These are phyloP conservation scores for Lasiodiplodia gonubiensis DNA, from an alignment of 2,329 filamentous ascomycete species.

Conservation along the genomic window DNA sequence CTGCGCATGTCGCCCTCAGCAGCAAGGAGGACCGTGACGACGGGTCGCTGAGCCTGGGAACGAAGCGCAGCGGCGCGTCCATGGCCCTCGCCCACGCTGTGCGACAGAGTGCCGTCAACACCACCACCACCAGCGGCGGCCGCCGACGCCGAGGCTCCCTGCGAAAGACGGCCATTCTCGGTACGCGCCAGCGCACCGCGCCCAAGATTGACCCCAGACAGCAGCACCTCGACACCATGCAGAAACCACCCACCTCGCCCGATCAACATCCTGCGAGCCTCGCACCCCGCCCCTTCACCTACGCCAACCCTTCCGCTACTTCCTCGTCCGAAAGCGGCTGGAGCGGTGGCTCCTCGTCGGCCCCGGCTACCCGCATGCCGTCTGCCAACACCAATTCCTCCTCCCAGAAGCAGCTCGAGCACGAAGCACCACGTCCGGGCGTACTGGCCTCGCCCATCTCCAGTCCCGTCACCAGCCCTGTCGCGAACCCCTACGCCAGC, in stretches of 20 bases:
- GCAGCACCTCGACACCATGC: conserved; percentile 8
- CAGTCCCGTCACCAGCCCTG: conserved; percentile 50
- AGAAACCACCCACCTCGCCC: conserved; percentile 24
- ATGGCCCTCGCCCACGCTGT: conserved; percentile 50
- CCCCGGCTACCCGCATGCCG: conserved; percentile 27
- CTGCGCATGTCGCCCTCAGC: conserved; percentile 27
- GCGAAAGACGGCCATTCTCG: conserved; percentile 83
- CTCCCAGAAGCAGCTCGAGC: conserved; percentile 29
- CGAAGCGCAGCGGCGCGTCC: conserved; percentile 45
- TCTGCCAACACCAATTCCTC: conserved; percentile 27
- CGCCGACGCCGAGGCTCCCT: conserved; percentile 82
- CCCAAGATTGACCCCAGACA: conserved; percentile 17
- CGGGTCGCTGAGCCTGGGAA: neutral
- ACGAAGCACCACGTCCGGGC: conserved; percentile 39
- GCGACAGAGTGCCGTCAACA: conserved; percentile 46
- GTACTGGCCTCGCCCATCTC: conserved; percentile 48
- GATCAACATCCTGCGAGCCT: conserved; percentile 28
- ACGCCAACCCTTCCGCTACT: conserved; percentile 43
- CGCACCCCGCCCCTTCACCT: conserved; percentile 43
- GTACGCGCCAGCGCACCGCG: conserved; percentile 54
- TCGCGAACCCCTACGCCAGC: conserved; percentile 65
- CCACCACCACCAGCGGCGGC: conserved; percentile 49
- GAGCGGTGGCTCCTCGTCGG: conserved; percentile 30
- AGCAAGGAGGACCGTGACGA: conserved; percentile 28
- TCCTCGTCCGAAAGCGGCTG: conserved; percentile 44